Base-by-base conservation (phyloP, 768 basidiomycete species). In the Kwoniella newhampshirensis region DNA sequence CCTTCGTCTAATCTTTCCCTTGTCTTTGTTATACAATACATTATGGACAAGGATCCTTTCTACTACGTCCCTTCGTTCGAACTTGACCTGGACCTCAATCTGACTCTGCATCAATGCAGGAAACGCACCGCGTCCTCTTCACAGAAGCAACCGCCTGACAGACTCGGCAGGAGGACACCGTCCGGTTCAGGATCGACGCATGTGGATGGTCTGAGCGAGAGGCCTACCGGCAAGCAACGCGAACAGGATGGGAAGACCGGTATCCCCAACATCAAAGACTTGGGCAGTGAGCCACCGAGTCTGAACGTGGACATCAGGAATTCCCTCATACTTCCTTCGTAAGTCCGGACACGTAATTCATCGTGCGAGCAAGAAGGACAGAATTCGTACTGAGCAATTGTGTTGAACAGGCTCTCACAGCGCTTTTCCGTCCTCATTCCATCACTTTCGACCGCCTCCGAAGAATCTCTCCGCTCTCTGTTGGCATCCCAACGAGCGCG, bases 281-380 rank as follows among this genome's bases (percentile, higher is more conserved):
- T 11, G 36, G 21, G 40, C 51, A 37, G 28, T 11, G 48, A 36
- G 26, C 58, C 68, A 4, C 70, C 70, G 5, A 67, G 59, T 47
- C 37, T 72, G 45, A 52, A 72, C 37, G 57, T 70, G 35, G 64
- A 68, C 43, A 59, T 70, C 21, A 39, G 71, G 26, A 70, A 63
- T 37, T 73, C 71, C 7, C 52, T 73, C 52, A 66, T 73, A n/a
- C 47, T 73, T 8, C 71, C 68, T 40, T 64, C 55, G 71, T 73
- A 51, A 62, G 71, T 57, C 9, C 36, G 36, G n/a, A n/a, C n/a
- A n/a, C n/a, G n/a, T n/a, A n/a, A n/a, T n/a, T n/a, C n/a, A n/a
- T n/a, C n/a, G 13, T 47, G 45, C 11, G 2, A 21, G 15, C 5
- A 17, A 4, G 21, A 28, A 27, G 11, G 18, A 2, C 6, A 17